phyloP scores from a whole-genome alignment of 1,284 basidiomycete genomes.

The Austroboletus sp. region DNA sequence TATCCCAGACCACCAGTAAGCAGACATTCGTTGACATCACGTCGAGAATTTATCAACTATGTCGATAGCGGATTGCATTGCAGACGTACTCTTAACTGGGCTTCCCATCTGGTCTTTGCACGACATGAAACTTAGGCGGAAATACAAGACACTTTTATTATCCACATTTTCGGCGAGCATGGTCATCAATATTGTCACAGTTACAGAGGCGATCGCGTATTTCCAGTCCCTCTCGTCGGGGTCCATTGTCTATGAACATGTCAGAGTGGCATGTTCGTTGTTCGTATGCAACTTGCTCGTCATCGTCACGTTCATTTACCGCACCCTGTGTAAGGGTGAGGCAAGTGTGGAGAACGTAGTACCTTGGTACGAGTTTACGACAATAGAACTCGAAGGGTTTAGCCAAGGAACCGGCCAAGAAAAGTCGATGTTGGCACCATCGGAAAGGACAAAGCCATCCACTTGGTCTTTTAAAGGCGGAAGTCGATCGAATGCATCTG shows the following conservation, averaged over 20 bases:
- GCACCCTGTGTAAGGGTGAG: conserved; percentile 8
- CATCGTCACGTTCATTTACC: conserved; percentile 24
- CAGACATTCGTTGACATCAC: not conserved
- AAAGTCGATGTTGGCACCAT: not conserved
- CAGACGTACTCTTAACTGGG: conserved; percentile 16
- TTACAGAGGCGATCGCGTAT: conserved; percentile 9
- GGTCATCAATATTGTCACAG: conserved; percentile 18
- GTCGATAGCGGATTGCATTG: conserved; percentile 15
- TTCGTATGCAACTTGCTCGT: conserved; percentile 28
- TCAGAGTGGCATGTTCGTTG: conserved; percentile 25
- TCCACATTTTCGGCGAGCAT: conserved; percentile 23
- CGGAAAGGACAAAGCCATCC: conserved; percentile 1
- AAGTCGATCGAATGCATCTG: not conserved
- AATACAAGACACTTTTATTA: conserved; percentile 13
- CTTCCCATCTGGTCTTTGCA: conserved; percentile 18
- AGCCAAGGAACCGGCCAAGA: not conserved
- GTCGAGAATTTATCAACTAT: conserved; percentile 3
- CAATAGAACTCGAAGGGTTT: conserved; percentile 8
- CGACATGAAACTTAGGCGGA: conserved; percentile 9
- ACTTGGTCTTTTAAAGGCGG: conserved; percentile 7
- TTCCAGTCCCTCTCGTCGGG: conserved; percentile 7
- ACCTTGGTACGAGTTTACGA: conserved; percentile 9
- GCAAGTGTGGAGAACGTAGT: conserved; percentile 1
- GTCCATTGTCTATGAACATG: conserved; percentile 20
- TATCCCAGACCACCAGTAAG: conserved; percentile 21